These are phyloP conservation scores for Thalia dealbata DNA, from an alignment of 176 grass and related monocot species.

Conservation along the genomic window DNA sequence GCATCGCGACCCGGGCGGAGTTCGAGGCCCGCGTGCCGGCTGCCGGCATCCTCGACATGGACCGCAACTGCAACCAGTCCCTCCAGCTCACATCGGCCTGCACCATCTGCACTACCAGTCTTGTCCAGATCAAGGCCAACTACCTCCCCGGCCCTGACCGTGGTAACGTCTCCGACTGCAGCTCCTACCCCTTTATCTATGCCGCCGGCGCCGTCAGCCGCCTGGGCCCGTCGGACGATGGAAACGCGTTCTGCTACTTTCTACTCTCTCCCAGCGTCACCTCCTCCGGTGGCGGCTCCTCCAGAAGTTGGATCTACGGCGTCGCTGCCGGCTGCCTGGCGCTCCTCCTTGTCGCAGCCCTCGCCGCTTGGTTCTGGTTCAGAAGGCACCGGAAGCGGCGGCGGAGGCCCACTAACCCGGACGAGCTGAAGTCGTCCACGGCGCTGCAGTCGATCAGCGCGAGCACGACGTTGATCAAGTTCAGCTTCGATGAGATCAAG, in stretches of 20 bases:
- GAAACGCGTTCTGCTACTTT: slow-evolving; percentile 59
- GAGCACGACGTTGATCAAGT: slow-evolving; percentile 76
- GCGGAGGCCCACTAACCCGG: slow-evolving; percentile 21
- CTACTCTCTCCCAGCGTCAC: slow-evolving; percentile 26
- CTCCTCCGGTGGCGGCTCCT: slow-evolving; percentile 2
- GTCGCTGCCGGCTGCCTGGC: slow-evolving; percentile 31
- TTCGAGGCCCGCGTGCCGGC: slow-evolving; percentile 42
- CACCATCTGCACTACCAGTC: slow-evolving; percentile 52
- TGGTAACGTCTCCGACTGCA: slow-evolving; percentile 45
- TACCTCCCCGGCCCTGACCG: slow-evolving; percentile 34
- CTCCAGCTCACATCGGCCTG: slow-evolving; percentile 38
- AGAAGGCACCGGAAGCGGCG: slow-evolving; percentile 6
- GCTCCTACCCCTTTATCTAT: slow-evolving; percentile 64
- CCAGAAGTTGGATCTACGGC: slow-evolving; percentile 36
- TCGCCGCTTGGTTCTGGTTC: slow-evolving; percentile 21
- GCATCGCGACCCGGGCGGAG: slow-evolving; percentile 37
- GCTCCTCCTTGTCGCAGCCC: slow-evolving; percentile 18
- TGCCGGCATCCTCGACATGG: slow-evolving; percentile 36
- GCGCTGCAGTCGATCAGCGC: slow-evolving; percentile 75
- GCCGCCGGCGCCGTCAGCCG: slow-evolving; percentile 37
- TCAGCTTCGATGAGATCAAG: slow-evolving; percentile 79
- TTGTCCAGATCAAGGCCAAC: slow-evolving; percentile 39
- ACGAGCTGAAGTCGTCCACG: slow-evolving; percentile 17
- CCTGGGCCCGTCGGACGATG: slow-evolving; percentile 29
- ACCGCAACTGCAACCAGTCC: slow-evolving; percentile 44